Evolutionary conservation across 768 basidiomycete genomes (phyloP).

Genomic region (Cystofilobasidium ferigula): DNA sequence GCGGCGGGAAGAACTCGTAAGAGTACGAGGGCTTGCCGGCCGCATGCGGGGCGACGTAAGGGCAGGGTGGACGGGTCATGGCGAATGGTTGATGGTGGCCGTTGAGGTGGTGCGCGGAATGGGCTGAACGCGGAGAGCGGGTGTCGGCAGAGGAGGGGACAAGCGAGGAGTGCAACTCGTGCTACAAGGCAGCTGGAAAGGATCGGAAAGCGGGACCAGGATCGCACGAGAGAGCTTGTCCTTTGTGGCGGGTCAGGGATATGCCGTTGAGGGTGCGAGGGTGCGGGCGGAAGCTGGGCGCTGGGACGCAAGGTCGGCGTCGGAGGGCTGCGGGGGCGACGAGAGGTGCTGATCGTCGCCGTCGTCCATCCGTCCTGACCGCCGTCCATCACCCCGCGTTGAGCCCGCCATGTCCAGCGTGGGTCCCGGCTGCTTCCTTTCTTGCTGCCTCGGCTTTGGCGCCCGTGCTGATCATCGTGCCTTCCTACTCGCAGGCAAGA

Average conservation of each 20-base stretch:
- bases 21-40: not conserved
- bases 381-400: conserved; percentile 1
- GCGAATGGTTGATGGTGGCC: not conserved
- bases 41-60: conserved; percentile 5
- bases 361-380: not conserved
- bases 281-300: too few relatives aligned
- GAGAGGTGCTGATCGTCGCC: not conserved
- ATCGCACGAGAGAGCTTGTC: too few relatives aligned
- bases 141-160: too few relatives aligned
- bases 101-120: not conserved
- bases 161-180: too few relatives aligned
- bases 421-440: not conserved
- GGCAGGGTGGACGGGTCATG: conserved; percentile 22
- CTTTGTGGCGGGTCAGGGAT: too few relatives aligned
- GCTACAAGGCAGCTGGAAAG: too few relatives aligned
- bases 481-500: conserved; percentile 6
- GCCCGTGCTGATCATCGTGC: not conserved
- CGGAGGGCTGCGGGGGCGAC: too few relatives aligned
- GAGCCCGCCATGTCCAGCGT: conserved; percentile 8
- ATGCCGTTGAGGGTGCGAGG: too few relatives aligned
- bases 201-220: too few relatives aligned
- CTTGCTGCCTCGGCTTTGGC: too few relatives aligned
- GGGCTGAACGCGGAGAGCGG: not conserved
- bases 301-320: too few relatives aligned
- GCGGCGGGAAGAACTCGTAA: conserved; percentile 27